Conservation (phyloP, 495 filamentous ascomycete genomes). For the Daldinia childiae region DNA sequence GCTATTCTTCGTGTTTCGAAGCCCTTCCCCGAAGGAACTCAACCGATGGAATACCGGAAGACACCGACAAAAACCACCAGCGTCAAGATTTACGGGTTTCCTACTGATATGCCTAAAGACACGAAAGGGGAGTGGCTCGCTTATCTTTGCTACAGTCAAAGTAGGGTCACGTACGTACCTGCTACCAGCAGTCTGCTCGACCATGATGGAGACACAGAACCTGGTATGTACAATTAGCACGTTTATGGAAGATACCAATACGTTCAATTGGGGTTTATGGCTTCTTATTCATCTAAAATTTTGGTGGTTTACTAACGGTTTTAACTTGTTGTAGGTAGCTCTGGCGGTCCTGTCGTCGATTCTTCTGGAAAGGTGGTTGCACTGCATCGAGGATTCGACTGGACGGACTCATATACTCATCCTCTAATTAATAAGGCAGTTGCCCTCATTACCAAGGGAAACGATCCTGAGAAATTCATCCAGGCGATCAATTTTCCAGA, state of each 20-base stretch:
- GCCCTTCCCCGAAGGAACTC: background rate
- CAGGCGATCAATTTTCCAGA: background rate
- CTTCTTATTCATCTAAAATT: too few relatives aligned
- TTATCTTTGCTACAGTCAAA: background rate
- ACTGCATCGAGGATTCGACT: background rate
- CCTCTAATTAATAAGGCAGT: background rate
- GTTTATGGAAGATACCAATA: background rate
- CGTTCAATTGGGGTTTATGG: too few relatives aligned
- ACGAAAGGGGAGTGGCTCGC: background rate
- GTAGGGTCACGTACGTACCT: background rate
- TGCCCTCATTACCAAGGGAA: background rate
- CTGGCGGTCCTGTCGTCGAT: background rate
- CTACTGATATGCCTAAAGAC: background rate
- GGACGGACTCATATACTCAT: background rate
- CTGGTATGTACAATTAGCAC: background rate
- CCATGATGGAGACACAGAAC: background rate
- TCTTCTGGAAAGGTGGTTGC: background rate
- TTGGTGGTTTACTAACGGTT: background rate
- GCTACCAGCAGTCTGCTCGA: background rate
- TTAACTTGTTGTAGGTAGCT: background rate
- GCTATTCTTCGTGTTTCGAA: background rate
- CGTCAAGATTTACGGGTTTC: background rate
- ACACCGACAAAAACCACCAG: background rate
- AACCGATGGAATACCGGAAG: background rate
- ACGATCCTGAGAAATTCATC: background rate